Evolutionary conservation across 2,329 filamentous ascomycete genomes (phyloP).

Genomic region (Rhinocladiella similis): DNA sequence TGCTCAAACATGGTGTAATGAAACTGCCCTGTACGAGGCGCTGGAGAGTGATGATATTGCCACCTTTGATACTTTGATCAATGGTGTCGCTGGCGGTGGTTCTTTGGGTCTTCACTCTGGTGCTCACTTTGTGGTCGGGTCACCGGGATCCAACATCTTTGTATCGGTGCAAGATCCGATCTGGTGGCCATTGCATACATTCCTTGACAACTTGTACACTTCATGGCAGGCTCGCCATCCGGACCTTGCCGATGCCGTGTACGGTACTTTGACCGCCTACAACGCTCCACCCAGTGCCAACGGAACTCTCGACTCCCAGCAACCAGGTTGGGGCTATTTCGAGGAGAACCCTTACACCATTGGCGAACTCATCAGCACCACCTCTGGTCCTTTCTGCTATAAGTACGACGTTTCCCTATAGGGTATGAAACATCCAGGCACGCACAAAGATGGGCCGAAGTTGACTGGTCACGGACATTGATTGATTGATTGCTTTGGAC

Average conservation of each 20-base stretch:
- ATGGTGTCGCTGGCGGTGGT: slow-evolving; percentile 26
- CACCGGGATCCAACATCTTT: slow-evolving; percentile 27
- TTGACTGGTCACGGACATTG: not conserved
- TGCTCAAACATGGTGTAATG: slow-evolving; percentile 27
- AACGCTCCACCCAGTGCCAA: slow-evolving; percentile 29
- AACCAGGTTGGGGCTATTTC: slow-evolving; percentile 29
- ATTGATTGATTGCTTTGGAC: too few species aligned
- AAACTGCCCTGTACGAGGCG: slow-evolving; percentile 19
- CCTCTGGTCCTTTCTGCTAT: slow-evolving; percentile 31
- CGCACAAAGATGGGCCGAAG: not conserved
- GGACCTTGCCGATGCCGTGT: slow-evolving; percentile 17
- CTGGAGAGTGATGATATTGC: slow-evolving; percentile 19
- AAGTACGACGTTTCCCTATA: slow-evolving; percentile 28
- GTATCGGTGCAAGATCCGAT: slow-evolving; percentile 29
- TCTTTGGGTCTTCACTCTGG: slow-evolving; percentile 29
- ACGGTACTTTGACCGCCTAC: slow-evolving; percentile 28
- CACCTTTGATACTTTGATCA: slow-evolving; percentile 23
- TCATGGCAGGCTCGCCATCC: slow-evolving; percentile 30
- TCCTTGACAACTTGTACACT: slow-evolving; percentile 30
- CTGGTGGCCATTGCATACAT: slow-evolving; percentile 29
- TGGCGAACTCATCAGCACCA: slow-evolving; percentile 29
- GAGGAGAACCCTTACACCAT: slow-evolving; percentile 12
- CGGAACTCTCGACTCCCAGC: slow-evolving; percentile 27
- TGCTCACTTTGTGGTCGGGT: slow-evolving; percentile 30
- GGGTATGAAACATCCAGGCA: not conserved